Evolutionary conservation across 2,329 filamentous ascomycete genomes (phyloP), one percentile per base, ranked within the genome.

Genomic region (Alternaria solani): DNA sequence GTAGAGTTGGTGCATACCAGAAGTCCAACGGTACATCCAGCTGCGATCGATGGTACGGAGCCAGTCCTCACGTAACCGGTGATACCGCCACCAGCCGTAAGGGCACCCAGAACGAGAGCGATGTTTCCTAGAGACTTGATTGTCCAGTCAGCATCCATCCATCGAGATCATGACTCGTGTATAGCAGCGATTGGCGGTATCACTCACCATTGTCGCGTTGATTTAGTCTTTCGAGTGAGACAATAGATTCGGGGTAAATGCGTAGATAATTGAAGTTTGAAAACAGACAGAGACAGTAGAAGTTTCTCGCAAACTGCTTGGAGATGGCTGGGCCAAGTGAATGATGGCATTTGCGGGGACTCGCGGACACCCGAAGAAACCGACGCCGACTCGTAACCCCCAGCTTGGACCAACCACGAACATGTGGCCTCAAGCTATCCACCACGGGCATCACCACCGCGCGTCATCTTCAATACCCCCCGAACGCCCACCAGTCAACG

Each of bases 41-140:
- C 95, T 12, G 87, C 88, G 69, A 98, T 85, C 12, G 93, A 97
- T 38, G 94, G 94, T 51, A 97, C 78, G 25, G 94, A 98, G 60
- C 92, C 87, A 0, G 94, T 95, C 77, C 90, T 89, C 44, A 90
- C 84, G 80, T 93, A 99, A 75, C 95, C 95, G 75, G 91, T 91
- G 61, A 92, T 90, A 66, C 95, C 95, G 71, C 95, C 95, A 58
- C 90, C 86, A 52, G 94, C 93, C 59, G 94, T 97, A 60, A 98
- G 85, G 65, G 88, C 85, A 62, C 91, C 92, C 73, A 98, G 88
- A 73, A 91, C 78, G 79, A 90, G 92, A 65, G 94, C 93, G 74
- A 92, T 88, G 73, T 81, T 85, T 69, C 85, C 81, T 65, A 63
- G 76, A 67, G 43, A 57, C 55, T 64, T 64, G 16, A 11, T 41